Evolutionary conservation across 169 alveolate genomes (phyloP).

Genomic region (Eimeria falciformis): DNA sequence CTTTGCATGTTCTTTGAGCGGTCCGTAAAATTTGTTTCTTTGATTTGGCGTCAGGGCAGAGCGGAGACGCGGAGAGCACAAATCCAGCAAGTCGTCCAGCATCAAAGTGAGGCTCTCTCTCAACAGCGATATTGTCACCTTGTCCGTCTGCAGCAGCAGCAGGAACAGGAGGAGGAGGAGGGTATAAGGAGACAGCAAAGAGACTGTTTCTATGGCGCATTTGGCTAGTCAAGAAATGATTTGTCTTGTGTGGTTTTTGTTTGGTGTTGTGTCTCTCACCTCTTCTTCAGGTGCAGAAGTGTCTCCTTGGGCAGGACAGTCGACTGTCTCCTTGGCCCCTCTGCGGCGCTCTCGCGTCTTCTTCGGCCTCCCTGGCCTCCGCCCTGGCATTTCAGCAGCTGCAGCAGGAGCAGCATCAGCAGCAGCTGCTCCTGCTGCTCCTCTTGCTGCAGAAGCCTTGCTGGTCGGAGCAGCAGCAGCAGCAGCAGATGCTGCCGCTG

Average conservation of each 20-base stretch:
- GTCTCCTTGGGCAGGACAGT: neutral
- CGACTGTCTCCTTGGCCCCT: neutral
- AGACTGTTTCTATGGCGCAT: no score
- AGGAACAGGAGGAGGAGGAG: neutral
- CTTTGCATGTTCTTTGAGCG: neutral
- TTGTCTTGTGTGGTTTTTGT: no score
- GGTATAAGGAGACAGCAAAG: no score
- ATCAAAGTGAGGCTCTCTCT: neutral
- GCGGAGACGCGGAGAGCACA: neutral
- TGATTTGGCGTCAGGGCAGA: neutral
- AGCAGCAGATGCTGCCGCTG: slow-evolving; percentile 24
- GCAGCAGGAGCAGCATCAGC: neutral
- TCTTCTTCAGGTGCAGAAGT: neutral
- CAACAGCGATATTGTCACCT: neutral
- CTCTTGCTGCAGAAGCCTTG: neutral
- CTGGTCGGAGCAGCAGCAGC: neutral
- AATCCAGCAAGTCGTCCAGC: neutral
- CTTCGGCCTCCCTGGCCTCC: neutral
- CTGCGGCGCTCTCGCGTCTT: neutral
- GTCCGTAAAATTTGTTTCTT: neutral
- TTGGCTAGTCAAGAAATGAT: no score
- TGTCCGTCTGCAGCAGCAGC: neutral
- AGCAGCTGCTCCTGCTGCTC: neutral
- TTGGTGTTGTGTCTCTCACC: no score
- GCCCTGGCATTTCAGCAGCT: neutral